Evolutionary conservation across 495 filamentous ascomycete genomes (phyloP).

Genomic region (Hypomontagnella submonticulosa): DNA sequence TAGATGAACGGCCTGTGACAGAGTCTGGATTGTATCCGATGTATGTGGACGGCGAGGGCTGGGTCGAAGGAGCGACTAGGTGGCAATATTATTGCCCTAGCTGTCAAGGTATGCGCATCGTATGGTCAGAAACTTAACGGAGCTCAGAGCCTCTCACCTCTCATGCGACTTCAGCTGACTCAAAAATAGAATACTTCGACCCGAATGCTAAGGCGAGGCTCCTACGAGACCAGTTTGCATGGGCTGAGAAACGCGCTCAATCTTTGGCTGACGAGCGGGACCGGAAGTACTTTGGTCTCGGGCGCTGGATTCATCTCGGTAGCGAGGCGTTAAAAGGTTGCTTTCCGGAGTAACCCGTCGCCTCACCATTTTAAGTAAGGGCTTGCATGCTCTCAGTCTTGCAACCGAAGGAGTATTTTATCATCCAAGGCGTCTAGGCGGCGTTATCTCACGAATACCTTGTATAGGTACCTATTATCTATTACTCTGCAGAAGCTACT

Average conservation of each 20-base stretch:
- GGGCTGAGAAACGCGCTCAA: conserved; percentile 33
- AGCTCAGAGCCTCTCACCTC: neutral
- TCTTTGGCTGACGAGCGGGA: conserved; percentile 29
- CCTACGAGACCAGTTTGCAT: conserved; percentile 21
- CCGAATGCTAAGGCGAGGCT: conserved; percentile 16
- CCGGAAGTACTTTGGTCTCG: conserved; percentile 24
- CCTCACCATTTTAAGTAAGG: neutral
- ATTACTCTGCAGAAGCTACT: no score
- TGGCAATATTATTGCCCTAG: conserved; percentile 33
- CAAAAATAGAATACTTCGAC: conserved; percentile 25
- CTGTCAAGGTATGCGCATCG: conserved; percentile 18
- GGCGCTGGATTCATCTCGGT: conserved; percentile 24
- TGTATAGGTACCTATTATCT: no score
- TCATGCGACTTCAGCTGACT: conserved; percentile 5
- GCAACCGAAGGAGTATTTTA: no score
- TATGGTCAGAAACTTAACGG: no score
- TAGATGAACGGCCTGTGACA: conserved; percentile 18
- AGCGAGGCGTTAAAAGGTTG: conserved; percentile 13
- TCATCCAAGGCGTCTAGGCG: no score
- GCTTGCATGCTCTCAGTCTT: no score
- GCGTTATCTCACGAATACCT: no score
- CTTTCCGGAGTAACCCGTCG: conserved; percentile 11
- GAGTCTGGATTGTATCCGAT: conserved; percentile 27
- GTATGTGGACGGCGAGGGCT: conserved; percentile 28
- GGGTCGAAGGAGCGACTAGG: conserved; percentile 26